These are phyloP conservation scores for Tephrocybe sp. DNA, from an alignment of 768 basidiomycete species.

Conservation along the genomic window DNA sequence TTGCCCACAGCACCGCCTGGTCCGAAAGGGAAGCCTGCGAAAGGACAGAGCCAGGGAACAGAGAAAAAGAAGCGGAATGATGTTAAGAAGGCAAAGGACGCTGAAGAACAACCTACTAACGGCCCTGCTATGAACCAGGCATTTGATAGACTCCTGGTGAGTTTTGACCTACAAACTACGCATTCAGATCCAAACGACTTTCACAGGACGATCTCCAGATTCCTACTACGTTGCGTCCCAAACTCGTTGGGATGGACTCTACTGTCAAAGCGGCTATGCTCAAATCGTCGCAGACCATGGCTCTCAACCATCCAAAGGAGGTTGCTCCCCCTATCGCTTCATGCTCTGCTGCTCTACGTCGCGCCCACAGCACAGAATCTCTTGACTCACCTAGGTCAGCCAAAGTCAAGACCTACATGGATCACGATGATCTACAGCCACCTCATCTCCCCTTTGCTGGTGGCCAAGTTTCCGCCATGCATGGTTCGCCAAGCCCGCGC, in stretches of 20 bases:
- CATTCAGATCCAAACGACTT: not conserved
- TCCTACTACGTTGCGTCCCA: slow-evolving; percentile 70
- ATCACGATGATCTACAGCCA: slow-evolving; percentile 37
- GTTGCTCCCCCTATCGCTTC: slow-evolving; percentile 43
- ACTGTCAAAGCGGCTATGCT: slow-evolving; percentile 91
- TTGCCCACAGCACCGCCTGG: slow-evolving; percentile 26
- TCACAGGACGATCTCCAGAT: slow-evolving; percentile 86
- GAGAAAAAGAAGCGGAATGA: slow-evolving; percentile 40
- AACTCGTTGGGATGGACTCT: slow-evolving; percentile 76
- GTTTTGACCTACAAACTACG: slow-evolving; percentile 21
- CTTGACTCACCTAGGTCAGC: slow-evolving; percentile 48
- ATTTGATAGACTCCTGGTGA: slow-evolving; percentile 79
- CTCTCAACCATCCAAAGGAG: slow-evolving; percentile 33
- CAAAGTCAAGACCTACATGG: slow-evolving; percentile 33
- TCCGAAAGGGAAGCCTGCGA: slow-evolving; percentile 22
- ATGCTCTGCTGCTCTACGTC: slow-evolving; percentile 49
- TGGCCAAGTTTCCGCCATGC: slow-evolving; percentile 35
- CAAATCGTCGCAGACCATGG: slow-evolving; percentile 73
- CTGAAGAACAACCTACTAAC: slow-evolving; percentile 16
- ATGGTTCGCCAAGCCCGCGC: slow-evolving; percentile 32
- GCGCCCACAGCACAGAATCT: slow-evolving; percentile 72
- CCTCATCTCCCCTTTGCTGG: slow-evolving; percentile 32
- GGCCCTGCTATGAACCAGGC: slow-evolving; percentile 55
- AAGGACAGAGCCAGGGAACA: slow-evolving; percentile 28
- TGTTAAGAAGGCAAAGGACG: slow-evolving; percentile 16